Evolutionary conservation across 73 alveolate species (phyloP), one percentile per base, ranked within the genome.

Genomic region (Paramecium sonneborni): DNA sequence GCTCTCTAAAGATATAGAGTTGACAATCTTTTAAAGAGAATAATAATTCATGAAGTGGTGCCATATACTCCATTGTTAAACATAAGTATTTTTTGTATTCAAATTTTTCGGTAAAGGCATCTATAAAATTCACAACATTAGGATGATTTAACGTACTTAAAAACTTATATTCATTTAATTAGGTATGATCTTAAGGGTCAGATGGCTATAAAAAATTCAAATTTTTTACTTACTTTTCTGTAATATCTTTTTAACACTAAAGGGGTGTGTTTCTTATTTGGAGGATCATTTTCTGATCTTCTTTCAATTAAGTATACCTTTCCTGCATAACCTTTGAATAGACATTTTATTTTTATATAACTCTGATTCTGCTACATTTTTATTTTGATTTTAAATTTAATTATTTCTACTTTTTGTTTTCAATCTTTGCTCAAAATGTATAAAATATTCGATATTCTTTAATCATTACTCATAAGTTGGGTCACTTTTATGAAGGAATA

Each of bases 21-120:
- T 79, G 90, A 15, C 39, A 30, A 43, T 46, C 55, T 5, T 41
- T 39, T 8, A 24, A 8, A 9, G 14, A 20, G 34, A 24, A 24
- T 21, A 79, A 20, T 18, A 46, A 14, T 44, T 79, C 90, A 79
- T 79, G 44, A 24, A 79, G 55, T 23, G 90, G 90, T 9, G 90
- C 90, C 90, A 79, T 79, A 23, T 79, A 44, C 18, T 79, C 70
- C 69, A 79, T 39, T 21, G 90, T 43, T 23, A 79, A 24, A 34
- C 90, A 79, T 20, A 79, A 14, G 72, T 79, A 79, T 44, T 79
- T 39, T 62, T 79, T 79, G 28, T 79, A 44, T 46, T 39, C 69
- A 79, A 41, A 79, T 44, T 23, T 38, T 24, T 79, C 90, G 11
- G 74, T 79, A 15, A 79, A 43, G 1, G 72, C 69, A 20, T 34